A percentile compares a stretch with the other conserved stretches of the same genome.
phyloP scores from a whole-genome alignment of 1,284 basidiomycete genomes.

The Ceratobasidium sp. region DNA sequence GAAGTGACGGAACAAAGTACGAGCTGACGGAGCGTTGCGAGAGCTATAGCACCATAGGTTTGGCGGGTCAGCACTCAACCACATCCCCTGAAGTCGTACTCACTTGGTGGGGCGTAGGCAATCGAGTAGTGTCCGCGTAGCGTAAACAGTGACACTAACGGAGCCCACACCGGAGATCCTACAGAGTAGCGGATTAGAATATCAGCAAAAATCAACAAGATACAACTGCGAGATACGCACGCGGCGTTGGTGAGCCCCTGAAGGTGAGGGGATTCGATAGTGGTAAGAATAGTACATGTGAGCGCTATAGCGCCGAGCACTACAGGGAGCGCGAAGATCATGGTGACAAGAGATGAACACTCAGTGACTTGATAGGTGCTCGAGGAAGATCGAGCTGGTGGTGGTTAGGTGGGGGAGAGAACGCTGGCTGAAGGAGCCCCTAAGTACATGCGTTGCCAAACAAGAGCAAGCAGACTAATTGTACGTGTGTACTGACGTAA shows the following conservation, averaged over 20 bases:
- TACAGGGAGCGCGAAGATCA: neutral
- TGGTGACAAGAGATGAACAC: neutral
- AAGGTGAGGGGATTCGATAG: neutral
- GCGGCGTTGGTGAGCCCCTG: neutral
- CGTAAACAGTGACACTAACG: neutral
- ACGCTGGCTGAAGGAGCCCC: neutral
- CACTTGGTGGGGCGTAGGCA: neutral
- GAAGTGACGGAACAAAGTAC: neutral
- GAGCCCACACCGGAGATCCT: neutral
- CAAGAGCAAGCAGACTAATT: neutral
- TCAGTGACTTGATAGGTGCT: neutral
- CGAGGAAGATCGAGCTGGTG: neutral
- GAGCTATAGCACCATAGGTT: neutral
- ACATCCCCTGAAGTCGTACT: neutral
- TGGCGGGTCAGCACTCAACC: neutral
- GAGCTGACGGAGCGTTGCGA: neutral
- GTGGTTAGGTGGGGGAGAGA: neutral
- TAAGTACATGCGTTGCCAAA: neutral
- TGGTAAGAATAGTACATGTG: neutral
- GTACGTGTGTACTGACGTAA: too few relatives aligned
- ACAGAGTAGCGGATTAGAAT: neutral
- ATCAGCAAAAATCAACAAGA: neutral
- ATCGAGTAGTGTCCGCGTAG: neutral
- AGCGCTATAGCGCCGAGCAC: neutral
- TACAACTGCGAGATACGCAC: neutral